Percentiles rank a stretch among this genome's conserved stretches.
Evolutionary conservation across 2,329 filamentous ascomycete species (phyloP).

Genomic region (Penicillium italicum): DNA sequence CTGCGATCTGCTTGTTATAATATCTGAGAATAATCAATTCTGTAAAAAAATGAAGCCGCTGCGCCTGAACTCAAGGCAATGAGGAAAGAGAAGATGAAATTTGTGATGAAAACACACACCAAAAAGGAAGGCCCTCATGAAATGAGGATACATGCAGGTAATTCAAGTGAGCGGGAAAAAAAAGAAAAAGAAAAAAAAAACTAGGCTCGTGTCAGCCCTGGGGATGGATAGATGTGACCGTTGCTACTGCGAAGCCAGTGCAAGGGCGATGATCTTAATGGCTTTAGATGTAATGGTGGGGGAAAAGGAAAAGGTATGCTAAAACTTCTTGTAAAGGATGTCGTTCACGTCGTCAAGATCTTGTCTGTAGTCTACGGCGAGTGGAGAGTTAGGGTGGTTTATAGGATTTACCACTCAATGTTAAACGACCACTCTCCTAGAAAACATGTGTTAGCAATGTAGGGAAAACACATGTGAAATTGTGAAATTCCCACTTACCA

Average conservation of each 20-base stretch:
- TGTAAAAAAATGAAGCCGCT: not conserved
- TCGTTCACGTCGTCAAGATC: slow-evolving; percentile 26
- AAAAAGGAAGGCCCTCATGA: not conserved
- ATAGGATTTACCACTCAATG: slow-evolving; percentile 35
- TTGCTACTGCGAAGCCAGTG: not conserved
- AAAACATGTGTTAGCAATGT: not conserved
- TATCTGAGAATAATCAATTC: not conserved
- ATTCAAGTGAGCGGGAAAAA: not conserved
- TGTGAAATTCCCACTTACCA: slow-evolving; percentile 53
- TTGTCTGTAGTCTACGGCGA: not conserved
- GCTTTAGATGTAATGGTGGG: not conserved
- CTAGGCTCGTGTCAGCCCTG: not conserved
- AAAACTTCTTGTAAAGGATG: not conserved
- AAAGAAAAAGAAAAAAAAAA: not conserved
- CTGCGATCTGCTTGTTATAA: not conserved
- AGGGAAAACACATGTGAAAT: not conserved
- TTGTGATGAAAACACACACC: not conserved
- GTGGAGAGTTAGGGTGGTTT: not conserved
- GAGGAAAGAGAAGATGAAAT: not conserved
- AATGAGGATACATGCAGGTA: not conserved
- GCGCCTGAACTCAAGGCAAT: not conserved
- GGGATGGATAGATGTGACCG: not conserved
- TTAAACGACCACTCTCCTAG: slow-evolving; percentile 48
- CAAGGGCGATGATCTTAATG: not conserved
- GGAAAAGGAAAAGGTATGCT: not conserved